These are phyloP conservation scores for Eutrema japonicum DNA, from an alignment of 345 rosid genomes.

Conservation along the genomic window DNA sequence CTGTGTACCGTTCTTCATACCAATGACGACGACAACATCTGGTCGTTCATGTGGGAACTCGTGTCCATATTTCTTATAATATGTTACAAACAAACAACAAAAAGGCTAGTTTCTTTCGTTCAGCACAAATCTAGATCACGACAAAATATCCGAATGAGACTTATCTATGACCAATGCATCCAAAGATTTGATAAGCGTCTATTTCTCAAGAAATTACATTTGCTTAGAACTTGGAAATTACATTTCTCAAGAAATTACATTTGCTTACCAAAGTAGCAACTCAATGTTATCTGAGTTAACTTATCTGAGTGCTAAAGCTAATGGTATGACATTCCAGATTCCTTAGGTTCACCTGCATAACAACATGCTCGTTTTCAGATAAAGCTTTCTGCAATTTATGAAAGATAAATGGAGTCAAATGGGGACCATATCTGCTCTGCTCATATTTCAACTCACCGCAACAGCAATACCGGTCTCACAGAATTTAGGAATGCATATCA, in stretches of 20 bases:
- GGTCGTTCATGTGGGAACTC: constrained; percentile 34
- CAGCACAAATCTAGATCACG: not conserved
- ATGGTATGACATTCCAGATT: constrained; percentile 83
- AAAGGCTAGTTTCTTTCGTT: not conserved
- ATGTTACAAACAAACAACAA: not conserved
- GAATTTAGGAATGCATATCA: constrained; percentile 80
- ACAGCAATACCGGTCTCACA: constrained; percentile 78
- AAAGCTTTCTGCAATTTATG: constrained; percentile 2
- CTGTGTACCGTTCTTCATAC: constrained; percentile 30
- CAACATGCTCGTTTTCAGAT: not conserved
- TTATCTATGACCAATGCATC: not conserved
- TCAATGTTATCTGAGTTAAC: constrained; percentile 40
- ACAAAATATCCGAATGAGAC: not conserved
- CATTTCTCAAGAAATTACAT: constrained; percentile 4
- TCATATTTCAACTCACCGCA: constrained; percentile 57
- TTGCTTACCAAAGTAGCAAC: constrained; percentile 13
- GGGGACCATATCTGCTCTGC: not conserved
- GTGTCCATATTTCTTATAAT: not conserved
- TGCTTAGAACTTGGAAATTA: not conserved
- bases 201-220: constrained; percentile 1
- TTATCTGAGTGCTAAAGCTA: constrained; percentile 61
- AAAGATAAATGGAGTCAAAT: not conserved
- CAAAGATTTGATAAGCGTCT: constrained; percentile 4
- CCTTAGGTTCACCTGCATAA: constrained; percentile 68
- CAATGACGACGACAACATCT: constrained; percentile 28